phyloP scores from a whole-genome alignment of 345 rosid genomes.

The Populus euphratica region DNA sequence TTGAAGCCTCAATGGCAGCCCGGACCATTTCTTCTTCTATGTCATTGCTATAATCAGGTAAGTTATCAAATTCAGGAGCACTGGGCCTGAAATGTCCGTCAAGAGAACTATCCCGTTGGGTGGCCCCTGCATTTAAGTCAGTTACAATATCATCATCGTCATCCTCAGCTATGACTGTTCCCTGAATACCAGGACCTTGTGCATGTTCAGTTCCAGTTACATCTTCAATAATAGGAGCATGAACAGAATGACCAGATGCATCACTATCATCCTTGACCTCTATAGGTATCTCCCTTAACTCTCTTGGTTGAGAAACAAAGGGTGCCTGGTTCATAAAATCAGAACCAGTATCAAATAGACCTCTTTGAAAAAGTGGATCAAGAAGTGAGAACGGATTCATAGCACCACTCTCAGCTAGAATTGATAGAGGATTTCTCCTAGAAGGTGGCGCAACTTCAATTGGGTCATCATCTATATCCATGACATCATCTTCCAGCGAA shows the following conservation, averaged over 20 bases:
- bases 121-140: slow-evolving; percentile 29
- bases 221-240: slow-evolving; percentile 70
- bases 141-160: slow-evolving; percentile 51
- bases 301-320: slow-evolving; percentile 73
- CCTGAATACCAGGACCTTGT: slow-evolving; percentile 47
- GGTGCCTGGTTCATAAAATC: slow-evolving; percentile 44
- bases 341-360: slow-evolving; percentile 42
- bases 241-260: slow-evolving; percentile 45
- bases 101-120: slow-evolving; percentile 15
- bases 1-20: slow-evolving; percentile 99
- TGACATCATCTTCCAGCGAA: slow-evolving; percentile 51
- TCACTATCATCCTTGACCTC: slow-evolving; percentile 64
- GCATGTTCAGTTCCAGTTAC: slow-evolving; percentile 55
- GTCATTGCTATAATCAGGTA: slow-evolving; percentile 61
- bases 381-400: slow-evolving; percentile 41
- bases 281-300: slow-evolving; percentile 82
- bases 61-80: slow-evolving; percentile 44
- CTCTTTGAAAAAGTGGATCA: slow-evolving; percentile 44
- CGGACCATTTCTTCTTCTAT: slow-evolving; percentile 96
- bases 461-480: slow-evolving; percentile 94
- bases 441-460: slow-evolving; percentile 30
- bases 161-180: slow-evolving; percentile 50
- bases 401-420: slow-evolving; percentile 36
- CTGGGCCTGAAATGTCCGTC: slow-evolving; percentile 31
- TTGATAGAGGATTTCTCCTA: slow-evolving; percentile 35